Base-by-base conservation (phyloP, 768 basidiomycete species). In the Rickenella mellea region DNA sequence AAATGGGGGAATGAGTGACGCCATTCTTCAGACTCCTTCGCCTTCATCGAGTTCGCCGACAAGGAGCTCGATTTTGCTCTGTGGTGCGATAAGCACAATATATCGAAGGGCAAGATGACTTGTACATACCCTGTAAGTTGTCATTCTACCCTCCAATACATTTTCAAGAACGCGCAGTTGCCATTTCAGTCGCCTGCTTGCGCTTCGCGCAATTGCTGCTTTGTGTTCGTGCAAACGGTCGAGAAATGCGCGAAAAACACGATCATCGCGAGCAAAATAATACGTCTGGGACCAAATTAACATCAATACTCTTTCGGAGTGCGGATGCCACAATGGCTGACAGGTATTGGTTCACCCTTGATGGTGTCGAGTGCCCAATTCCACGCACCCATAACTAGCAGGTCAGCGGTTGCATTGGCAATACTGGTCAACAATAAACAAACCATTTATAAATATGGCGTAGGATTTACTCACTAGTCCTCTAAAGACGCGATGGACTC, bases 221-320 rank as follows among this genome's bases (percentile, higher is more conserved):
- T 68, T 69, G 44, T 73, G 52, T 39, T 48, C 47, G 22, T 58
- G 58, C 24, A 65, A 45, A 43, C 54, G 71, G 51, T 73, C 69
- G 17, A 55, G 52, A 45, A 90, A 85, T 2, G 79, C 74, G 48
- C 71, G 80, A 60, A 83, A 85, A 11, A 87, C 78, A 27, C 93
- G 78, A 47, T 90, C 83, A 59, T 98, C 94, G 17, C 94, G 76
- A 32, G 93, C 94, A 54, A 98, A 98, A 53, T 83, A 90, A 48
- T 85, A 92, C n/a, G 79, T 73, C 87, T 89, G 51, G 15, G 54
- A 40, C 26, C 28, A 27, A 36, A 22, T 48, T 14, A 48, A 24
- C 20, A 28, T 45, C 11, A 17, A 27, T 42, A 20, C n/a, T 39
- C 8, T 17, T 11, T 4, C 17, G 43, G 32, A 46, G 29, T 26